These are phyloP conservation scores for Microstegium vimineum DNA, from an alignment of 176 grass and related monocot genomes.

Conservation along the genomic window DNA sequence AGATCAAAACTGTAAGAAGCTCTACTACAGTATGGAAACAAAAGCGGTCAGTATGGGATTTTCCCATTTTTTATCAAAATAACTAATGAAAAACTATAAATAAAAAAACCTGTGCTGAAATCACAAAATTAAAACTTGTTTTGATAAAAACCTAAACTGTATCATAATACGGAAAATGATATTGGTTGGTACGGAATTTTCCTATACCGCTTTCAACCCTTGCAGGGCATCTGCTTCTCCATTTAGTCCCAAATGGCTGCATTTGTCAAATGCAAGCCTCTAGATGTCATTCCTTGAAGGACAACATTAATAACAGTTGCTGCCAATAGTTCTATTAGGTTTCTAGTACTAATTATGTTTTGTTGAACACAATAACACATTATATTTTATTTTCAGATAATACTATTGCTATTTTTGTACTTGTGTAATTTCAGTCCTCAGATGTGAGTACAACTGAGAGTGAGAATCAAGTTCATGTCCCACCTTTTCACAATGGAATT, in stretches of 20 bases:
- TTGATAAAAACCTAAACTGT: not conserved
- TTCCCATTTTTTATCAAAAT: not conserved
- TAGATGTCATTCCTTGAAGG: not conserved
- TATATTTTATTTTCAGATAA: not conserved
- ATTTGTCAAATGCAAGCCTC: not conserved
- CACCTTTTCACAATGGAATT: slow-evolving; percentile 25
- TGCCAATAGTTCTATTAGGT: not conserved
- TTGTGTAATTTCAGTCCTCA: not conserved
- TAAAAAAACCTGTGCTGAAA: not conserved
- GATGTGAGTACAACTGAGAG: not conserved
- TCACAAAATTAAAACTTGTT: not conserved
- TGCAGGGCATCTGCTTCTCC: not conserved
- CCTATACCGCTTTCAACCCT: not conserved
- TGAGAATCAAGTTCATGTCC: slow-evolving; percentile 9
- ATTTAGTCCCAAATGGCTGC: not conserved
- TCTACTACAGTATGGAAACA: not conserved
- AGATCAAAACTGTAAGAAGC: not conserved
- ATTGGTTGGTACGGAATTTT: not conserved
- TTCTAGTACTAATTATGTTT: not conserved
- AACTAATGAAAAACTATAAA: not conserved
- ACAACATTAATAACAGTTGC: not conserved
- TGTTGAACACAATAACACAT: not conserved
- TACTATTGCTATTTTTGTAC: not conserved
- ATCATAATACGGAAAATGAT: not conserved
- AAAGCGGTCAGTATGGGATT: not conserved